Percentiles rank a stretch among this genome's conserved stretches.
Evolutionary conservation across 75 land plant species (phyloP).

Genomic region (Chamaecyparis obtusa): DNA sequence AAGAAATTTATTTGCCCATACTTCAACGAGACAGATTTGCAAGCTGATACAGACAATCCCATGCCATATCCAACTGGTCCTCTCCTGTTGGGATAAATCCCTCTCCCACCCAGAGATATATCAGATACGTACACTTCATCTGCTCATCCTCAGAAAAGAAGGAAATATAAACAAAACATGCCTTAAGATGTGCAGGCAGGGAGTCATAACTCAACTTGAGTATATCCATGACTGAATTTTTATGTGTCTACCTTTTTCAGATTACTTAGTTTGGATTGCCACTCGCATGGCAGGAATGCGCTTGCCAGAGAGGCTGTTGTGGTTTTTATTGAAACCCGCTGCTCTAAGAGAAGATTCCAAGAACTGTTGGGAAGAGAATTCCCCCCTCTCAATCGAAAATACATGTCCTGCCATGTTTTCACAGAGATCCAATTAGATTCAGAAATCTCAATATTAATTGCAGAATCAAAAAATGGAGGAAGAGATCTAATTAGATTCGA

Average conservation of each 20-base stretch:
- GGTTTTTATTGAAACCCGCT: too few relatives aligned
- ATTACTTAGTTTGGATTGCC: not conserved
- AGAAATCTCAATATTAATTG: too few relatives aligned
- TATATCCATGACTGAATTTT: not conserved
- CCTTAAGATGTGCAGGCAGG: not conserved
- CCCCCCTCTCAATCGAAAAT: too few relatives aligned
- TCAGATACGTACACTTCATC: not conserved
- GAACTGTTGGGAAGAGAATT: too few relatives aligned
- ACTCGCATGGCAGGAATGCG: not conserved
- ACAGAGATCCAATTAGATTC: too few relatives aligned
- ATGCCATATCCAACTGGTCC: too few relatives aligned
- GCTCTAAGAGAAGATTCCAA: too few relatives aligned
- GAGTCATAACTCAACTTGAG: constrained; percentile 1
- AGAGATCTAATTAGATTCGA: too few relatives aligned
- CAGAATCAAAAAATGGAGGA: too few relatives aligned
- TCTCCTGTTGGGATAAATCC: constrained; percentile 7
- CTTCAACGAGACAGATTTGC: not conserved
- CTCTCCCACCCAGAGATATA: constrained; percentile 12
- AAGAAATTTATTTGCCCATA: not conserved
- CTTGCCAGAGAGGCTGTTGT: not conserved
- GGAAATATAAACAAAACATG: constrained; percentile 16
- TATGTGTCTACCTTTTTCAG: not conserved
- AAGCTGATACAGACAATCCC: not conserved
- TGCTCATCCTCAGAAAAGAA: not conserved
- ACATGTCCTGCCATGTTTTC: too few relatives aligned